A percentile compares a stretch with the other conserved stretches of the same genome.
These are phyloP conservation scores for Staphylotrichum longicolle DNA, from an alignment of 495 filamentous ascomycete species.

Conservation along the genomic window DNA sequence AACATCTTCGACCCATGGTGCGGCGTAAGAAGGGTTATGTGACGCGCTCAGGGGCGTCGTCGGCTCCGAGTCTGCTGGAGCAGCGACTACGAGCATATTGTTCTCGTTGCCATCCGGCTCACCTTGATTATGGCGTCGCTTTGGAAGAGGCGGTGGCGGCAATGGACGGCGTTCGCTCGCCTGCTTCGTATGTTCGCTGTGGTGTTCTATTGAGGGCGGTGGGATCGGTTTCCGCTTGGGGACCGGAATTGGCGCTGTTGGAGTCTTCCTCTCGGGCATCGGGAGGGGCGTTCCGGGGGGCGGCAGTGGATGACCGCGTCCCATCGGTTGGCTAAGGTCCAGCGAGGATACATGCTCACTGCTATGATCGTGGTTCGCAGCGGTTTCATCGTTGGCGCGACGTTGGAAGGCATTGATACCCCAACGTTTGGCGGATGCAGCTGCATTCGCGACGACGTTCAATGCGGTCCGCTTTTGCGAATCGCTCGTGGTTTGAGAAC, in stretches of 20 bases:
- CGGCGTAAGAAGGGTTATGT: conserved; percentile 34
- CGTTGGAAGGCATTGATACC: conserved; percentile 68
- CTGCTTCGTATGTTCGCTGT: conserved; percentile 28
- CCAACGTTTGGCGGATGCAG: conserved; percentile 83
- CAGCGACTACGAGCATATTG: conserved; percentile 57
- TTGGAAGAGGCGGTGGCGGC: conserved; percentile 46
- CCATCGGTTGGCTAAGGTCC: conserved; percentile 66
- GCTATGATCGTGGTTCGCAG: conserved; percentile 23
- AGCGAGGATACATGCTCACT: conserved; percentile 32
- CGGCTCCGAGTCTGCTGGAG: conserved; percentile 57
- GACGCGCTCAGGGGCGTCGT: conserved; percentile 45
- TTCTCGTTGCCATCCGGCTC: conserved; percentile 40
- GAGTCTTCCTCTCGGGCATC: conserved; percentile 53
- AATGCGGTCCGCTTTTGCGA: conserved; percentile 46
- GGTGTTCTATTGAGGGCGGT: conserved; percentile 37
- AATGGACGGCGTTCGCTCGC: conserved; percentile 41
- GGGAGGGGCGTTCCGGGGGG: conserved; percentile 66
- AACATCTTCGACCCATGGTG: conserved; percentile 45
- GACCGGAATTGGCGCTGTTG: conserved; percentile 53
- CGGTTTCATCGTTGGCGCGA: conserved; percentile 41
- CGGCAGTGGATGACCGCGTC: conserved; percentile 72
- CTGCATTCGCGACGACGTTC: conserved; percentile 66
- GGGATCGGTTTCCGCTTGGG: conserved; percentile 53
- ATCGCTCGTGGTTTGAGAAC: conserved; percentile 28
- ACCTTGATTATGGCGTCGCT: conserved; percentile 26